These are phyloP conservation scores for Allantophomopsis cytisporea DNA, from an alignment of 2,329 filamentous ascomycete genomes.

Conservation along the genomic window DNA sequence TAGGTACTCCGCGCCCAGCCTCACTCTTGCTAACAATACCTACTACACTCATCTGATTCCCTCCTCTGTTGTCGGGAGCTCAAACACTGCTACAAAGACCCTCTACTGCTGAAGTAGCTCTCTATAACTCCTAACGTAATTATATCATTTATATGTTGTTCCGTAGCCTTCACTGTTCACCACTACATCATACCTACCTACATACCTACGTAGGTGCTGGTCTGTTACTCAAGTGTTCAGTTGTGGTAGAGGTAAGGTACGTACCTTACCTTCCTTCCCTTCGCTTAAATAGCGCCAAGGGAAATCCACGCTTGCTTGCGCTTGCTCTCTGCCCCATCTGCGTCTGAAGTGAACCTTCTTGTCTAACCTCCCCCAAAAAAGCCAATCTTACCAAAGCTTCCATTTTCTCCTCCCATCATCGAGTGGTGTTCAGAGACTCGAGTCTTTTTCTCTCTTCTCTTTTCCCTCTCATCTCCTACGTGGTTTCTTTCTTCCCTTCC, in stretches of 20 bases:
- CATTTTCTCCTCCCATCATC: constrained; percentile 10
- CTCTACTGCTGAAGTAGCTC: not conserved
- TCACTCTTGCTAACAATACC: not conserved
- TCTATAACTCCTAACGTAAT: not conserved
- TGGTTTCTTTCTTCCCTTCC: constrained; percentile 14
- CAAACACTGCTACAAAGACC: not conserved
- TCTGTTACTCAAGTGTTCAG: no score
- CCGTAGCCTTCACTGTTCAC: no score
- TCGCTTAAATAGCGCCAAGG: constrained; percentile 1
- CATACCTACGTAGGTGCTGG: not conserved
- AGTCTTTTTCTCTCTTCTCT: constrained; percentile 18
- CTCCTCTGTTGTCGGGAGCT: not conserved
- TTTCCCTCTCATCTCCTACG: constrained; percentile 14
- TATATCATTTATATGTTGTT: not conserved
- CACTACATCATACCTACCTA: constrained; percentile 1
- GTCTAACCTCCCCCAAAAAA: no score
- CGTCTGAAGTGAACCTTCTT: not conserved
- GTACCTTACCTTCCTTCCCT: not conserved
- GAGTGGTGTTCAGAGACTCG: constrained; percentile 16
- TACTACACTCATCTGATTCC: not conserved
- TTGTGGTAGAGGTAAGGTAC: no score
- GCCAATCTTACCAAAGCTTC: no score
- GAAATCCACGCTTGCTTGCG: constrained; percentile 1
- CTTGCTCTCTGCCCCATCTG: constrained; percentile 3
- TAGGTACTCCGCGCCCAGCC: no score